Evolutionary conservation across 345 rosid species (phyloP), one percentile per base, ranked within the genome.

Genomic region (Pugionium cornutum): DNA sequence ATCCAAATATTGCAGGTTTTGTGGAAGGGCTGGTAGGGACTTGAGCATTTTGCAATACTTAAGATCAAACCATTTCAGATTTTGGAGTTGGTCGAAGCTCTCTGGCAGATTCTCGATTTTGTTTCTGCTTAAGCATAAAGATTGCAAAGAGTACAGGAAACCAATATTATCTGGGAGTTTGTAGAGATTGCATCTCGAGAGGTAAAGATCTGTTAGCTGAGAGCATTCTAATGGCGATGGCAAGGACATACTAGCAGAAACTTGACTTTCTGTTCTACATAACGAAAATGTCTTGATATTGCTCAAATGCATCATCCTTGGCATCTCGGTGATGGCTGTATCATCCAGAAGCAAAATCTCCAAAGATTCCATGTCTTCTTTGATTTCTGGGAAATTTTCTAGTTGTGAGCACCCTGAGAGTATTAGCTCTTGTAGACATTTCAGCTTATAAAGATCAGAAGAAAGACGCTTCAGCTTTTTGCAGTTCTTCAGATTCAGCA

Each of bases 41-140:
- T 29, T 69, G 36, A 78, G 77, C 75, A 49, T 63, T 58, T 63
- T 67, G 68, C 77, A 75, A 43, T 58, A 58, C 60, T 57, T 75
- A 2, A 75, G 6, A 27, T 33, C 43, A 42, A 75, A 70, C 58
- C 51, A 43, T 71, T 54, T 58, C 52, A 75, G 45, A 62, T 31
- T 58, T 1, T 53, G 9, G 27, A 78, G 72, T 27, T 67, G 68
- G 32, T 37, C 67, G 42, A 78, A 63, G 37, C 45, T 54, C 6
- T 59, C 41, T 2, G 79, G 79, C 0, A 71, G 51, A 35, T 18
- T 58, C 45, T 75, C 69, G 0, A 78, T 71, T 55, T 58, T 40
- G 76, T 72, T 75, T 39, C 72, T 48, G 2, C 72, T 57, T 57
- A 72, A 46, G 33, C 75, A 28, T 30, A 78, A 11, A 35, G 41